Evolutionary conservation across 129 eudicot genomes (phyloP), one percentile per base, ranked within the genome.

Genomic region (Tanacetum coccineum): DNA sequence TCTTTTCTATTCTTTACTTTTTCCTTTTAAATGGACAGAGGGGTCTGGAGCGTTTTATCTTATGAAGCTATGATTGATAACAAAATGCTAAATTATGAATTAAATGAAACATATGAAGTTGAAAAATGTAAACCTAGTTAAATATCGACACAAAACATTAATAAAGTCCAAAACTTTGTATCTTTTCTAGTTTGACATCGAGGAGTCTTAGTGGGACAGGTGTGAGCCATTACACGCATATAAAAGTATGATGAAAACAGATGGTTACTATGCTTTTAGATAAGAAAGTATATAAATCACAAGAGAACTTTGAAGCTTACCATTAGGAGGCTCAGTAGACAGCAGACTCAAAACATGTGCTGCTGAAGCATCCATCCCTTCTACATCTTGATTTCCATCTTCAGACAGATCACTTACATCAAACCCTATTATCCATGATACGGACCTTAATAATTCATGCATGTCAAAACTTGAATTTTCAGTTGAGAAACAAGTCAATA

Each of bases 331-430:
- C 67, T 85, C 96, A 4, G 80, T 81, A 55, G 96, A 83, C 74
- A 89, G 75, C 59, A 89, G 74, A 71, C 96, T 83, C 52, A 86
- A 80, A 74, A 89, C 90, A 83, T 89, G 86, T 65, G 86, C 74
- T 68, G 96, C 96, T 50, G 96, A 76, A 76, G 96, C 79, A 67
- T 88, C 96, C 85, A 88, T 83, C 65, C 93, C 92, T 77, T 85
- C 87, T 51, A 79, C 60, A 77, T 89, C 96, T 78, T 86, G 86
- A 68, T 66, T 76, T 59, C 82, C 82, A 81, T 89, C 87, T 77
- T 85, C 93, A 0, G 96, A 89, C 66, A 89, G 76, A 59, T 83
- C 93, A 64, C 71, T 83, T 46, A 89, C 92, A 68, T 88, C 96
- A 79, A 87, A 88, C 96, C 96, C 96, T 88, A 57, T 25, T 44